phyloP scores from a whole-genome alignment of 441 rosid genomes.

The Gossypium lobatum region DNA sequence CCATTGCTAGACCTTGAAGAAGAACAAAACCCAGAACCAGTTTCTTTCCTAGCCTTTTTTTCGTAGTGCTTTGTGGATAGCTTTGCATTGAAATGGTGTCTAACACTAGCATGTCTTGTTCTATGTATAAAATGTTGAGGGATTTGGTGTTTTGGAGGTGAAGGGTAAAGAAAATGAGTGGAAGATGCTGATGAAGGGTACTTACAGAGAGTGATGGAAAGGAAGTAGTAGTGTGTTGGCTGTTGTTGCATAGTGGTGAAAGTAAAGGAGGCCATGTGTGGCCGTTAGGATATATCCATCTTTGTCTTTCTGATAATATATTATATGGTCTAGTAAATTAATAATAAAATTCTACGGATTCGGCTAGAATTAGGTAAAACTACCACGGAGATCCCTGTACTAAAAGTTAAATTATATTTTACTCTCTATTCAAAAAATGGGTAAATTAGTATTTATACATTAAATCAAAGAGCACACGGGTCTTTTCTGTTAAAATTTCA shows the following conservation, averaged over 20 bases:
- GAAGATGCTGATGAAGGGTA: slow-evolving; percentile 17
- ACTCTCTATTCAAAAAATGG: accelerated
- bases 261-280: slow-evolving; percentile 50
- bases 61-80: slow-evolving; percentile 28
- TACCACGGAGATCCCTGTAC: accelerated
- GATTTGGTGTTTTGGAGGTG: slow-evolving; percentile 22
- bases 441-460: no score
- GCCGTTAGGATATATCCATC: slow-evolving; percentile 28
- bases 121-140: slow-evolving; percentile 4
- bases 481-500: no score
- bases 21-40: slow-evolving; percentile 20
- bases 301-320: slow-evolving; percentile 5
- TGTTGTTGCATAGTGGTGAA: slow-evolving; percentile 26
- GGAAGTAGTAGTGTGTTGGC: slow-evolving; percentile 14
- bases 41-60: slow-evolving; percentile 14
- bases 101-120: slow-evolving; percentile 7
- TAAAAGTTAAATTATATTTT: no score
- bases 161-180: slow-evolving; percentile 13
- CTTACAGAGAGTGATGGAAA: slow-evolving; percentile 26
- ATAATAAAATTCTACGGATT: neutral
- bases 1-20: slow-evolving; percentile 15
- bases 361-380: neutral
- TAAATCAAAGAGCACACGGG: no score
- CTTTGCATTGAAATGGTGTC: slow-evolving; percentile 19
- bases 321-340: neutral